phyloP scores from a whole-genome alignment of 805 yeast species.

The Metschnikowia dekortorum region DNA sequence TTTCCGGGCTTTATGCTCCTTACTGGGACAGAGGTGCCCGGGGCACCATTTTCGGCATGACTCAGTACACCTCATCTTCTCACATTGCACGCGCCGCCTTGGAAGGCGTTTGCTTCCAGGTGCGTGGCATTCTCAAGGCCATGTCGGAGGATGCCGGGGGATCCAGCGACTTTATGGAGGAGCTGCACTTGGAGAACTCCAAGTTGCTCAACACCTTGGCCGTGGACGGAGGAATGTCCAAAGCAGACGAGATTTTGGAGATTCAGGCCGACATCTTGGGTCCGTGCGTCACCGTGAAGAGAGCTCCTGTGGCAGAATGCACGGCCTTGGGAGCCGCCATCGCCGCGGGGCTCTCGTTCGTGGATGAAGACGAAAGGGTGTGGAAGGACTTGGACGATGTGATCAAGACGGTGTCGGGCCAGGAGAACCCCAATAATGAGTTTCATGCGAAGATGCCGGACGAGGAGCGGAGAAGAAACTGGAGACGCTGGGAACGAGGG shows the following conservation, averaged over 20 bases:
- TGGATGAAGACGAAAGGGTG: slow-evolving; percentile 47
- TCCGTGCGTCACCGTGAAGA: slow-evolving; percentile 72
- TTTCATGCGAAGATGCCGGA: slow-evolving; percentile 47
- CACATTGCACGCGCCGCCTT: slow-evolving; percentile 93
- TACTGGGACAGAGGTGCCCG: slow-evolving; percentile 93
- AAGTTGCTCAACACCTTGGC: slow-evolving; percentile 52
- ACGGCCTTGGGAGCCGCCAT: slow-evolving; percentile 96
- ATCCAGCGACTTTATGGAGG: slow-evolving; percentile 54
- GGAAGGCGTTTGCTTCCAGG: slow-evolving; percentile 94
- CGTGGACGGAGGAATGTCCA: slow-evolving; percentile 95
- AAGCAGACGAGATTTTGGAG: slow-evolving; percentile 87
- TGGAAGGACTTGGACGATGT: slow-evolving; percentile 80
- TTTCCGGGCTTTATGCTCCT: slow-evolving; percentile 91
- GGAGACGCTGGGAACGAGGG: slow-evolving; percentile 83
- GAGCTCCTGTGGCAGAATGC: slow-evolving; percentile 83
- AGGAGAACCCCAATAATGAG: slow-evolving; percentile 21
- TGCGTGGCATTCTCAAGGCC: slow-evolving; percentile 82
- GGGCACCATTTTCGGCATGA: slow-evolving; percentile 89
- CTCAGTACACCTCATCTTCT: slow-evolving; percentile 86
- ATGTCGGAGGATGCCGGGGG: slow-evolving; percentile 84
- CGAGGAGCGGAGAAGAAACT: slow-evolving; percentile 53
- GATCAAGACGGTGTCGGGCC: slow-evolving; percentile 34
- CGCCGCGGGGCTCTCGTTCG: slow-evolving; percentile 77
- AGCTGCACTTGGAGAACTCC: slow-evolving; percentile 41
- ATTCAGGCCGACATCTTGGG: slow-evolving; percentile 91